Evolutionary conservation across 2,329 filamentous ascomycete species (phyloP).

Genomic region (Gnomoniopsis sp.): DNA sequence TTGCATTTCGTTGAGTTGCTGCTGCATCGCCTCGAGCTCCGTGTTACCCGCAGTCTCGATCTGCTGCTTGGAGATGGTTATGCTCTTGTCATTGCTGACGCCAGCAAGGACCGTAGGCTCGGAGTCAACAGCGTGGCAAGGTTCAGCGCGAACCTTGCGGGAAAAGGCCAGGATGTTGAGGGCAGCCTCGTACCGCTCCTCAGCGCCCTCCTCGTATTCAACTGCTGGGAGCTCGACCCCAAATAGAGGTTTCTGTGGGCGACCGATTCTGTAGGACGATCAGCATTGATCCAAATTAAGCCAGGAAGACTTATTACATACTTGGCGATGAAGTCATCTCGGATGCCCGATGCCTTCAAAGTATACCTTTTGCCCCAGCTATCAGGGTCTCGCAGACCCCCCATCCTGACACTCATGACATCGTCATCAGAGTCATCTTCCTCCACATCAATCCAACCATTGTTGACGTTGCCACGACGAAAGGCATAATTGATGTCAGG

Average conservation of each 20-base stretch:
- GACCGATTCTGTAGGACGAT: background rate
- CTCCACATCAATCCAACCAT: constrained; percentile 69
- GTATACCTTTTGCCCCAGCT: constrained; percentile 11
- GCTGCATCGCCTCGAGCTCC: constrained; percentile 8
- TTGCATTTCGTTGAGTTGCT: background rate
- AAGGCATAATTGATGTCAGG: constrained; percentile 50
- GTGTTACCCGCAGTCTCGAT: constrained; percentile 1
- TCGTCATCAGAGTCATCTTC: constrained; percentile 40
- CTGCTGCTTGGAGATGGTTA: background rate
- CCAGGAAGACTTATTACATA: background rate
- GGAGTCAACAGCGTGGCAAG: background rate
- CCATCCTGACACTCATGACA: constrained; percentile 30
- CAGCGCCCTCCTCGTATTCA: background rate
- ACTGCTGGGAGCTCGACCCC: background rate
- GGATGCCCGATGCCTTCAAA: constrained; percentile 5
- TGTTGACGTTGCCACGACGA: constrained; percentile 65
- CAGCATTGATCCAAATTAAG: background rate
- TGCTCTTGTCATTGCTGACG: background rate
- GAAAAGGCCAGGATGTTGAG: constrained; percentile 3
- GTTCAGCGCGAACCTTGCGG: background rate
- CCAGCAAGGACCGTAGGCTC: background rate
- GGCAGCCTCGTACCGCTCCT: constrained; percentile 1
- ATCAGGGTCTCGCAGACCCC: constrained; percentile 21
- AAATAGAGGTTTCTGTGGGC: background rate
- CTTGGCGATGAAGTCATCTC: constrained; percentile 15